Percentiles rank a stretch among this genome's conserved stretches.
Evolutionary conservation across 495 filamentous ascomycete genomes (phyloP).

Genomic region (Cercophora sp.): DNA sequence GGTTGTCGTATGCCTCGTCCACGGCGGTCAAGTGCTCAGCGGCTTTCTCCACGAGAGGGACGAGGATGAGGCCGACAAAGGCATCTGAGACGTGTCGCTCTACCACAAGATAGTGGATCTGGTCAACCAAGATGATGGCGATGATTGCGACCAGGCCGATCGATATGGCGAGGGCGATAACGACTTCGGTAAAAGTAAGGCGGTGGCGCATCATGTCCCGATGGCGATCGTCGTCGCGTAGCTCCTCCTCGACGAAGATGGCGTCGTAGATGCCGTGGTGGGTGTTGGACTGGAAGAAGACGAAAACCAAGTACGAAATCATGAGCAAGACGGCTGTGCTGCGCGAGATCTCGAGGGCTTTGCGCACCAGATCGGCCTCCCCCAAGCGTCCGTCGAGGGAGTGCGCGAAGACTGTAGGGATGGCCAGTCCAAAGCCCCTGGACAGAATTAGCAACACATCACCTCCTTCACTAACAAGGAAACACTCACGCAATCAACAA

Average conservation of each 20-base stretch:
- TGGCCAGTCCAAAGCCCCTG: conserved; percentile 70
- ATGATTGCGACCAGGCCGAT: conserved; percentile 74
- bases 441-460: conserved; percentile 5
- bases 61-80: conserved; percentile 73
- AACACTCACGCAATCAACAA: conserved; percentile 66
- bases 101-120: conserved; percentile 71
- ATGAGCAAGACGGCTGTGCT: conserved; percentile 75
- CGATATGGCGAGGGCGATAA: conserved; percentile 62
- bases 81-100: conserved; percentile 64
- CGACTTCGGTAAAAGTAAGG: conserved; percentile 72
- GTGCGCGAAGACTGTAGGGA: conserved; percentile 73
- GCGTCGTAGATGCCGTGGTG: conserved; percentile 73
- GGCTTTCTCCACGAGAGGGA: conserved; percentile 86
- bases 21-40: conserved; percentile 87
- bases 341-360: conserved; percentile 65
- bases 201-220: conserved; percentile 62
- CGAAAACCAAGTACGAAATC: conserved; percentile 70
- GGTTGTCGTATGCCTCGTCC: conserved; percentile 86
- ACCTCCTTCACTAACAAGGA: background rate
- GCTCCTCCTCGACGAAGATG: conserved; percentile 64
- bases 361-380: conserved; percentile 36
- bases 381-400: conserved; percentile 45
- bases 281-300: conserved; percentile 77
- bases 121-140: conserved; percentile 73
- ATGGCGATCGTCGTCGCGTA: conserved; percentile 63